Percentiles rank a stretch among this genome's conserved stretches.
These are phyloP conservation scores for Selaginella tamariscina DNA, from an alignment of 75 land plant species.

Conservation along the genomic window DNA sequence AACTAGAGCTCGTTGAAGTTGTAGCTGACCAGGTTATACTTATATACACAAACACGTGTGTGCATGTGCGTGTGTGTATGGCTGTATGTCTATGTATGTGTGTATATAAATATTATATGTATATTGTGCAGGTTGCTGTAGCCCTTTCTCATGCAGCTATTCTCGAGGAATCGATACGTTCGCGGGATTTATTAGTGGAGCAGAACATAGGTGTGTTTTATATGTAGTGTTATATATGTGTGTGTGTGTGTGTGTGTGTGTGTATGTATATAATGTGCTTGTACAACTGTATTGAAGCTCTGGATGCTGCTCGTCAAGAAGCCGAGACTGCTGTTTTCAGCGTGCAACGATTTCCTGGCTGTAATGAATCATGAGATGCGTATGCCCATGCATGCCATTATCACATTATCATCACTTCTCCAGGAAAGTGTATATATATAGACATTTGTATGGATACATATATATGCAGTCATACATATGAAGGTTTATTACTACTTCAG, in stretches of 20 bases:
- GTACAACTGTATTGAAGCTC: no score
- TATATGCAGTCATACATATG: no score
- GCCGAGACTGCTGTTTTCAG: slow-evolving; percentile 82
- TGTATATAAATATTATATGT: not conserved
- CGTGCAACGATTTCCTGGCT: slow-evolving; percentile 86
- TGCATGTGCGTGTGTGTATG: no score
- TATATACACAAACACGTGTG: no score
- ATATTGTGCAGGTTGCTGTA: slow-evolving; percentile 58
- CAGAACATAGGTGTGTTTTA: no score
- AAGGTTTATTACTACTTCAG: no score
- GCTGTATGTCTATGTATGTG: not conserved
- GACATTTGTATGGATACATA: no score
- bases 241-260: no score
- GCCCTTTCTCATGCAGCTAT: slow-evolving; percentile 96
- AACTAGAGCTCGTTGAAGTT: slow-evolving; percentile 82
- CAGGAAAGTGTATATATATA: slow-evolving; percentile 65
- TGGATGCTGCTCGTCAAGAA: slow-evolving; percentile 61
- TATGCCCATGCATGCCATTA: slow-evolving; percentile 88
- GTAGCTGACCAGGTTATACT: slow-evolving; percentile 94
- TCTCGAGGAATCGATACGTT: slow-evolving; percentile 79
- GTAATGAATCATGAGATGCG: slow-evolving; percentile 98
- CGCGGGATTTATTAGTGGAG: slow-evolving; percentile 67
- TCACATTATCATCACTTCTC: slow-evolving; percentile 63
- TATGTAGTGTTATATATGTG: no score
- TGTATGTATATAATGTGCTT: no score